Percentiles rank a stretch among this genome's conserved stretches.
Evolutionary conservation across 2,329 filamentous ascomycete genomes (phyloP).

Genomic region (Arachnomyces sp.): DNA sequence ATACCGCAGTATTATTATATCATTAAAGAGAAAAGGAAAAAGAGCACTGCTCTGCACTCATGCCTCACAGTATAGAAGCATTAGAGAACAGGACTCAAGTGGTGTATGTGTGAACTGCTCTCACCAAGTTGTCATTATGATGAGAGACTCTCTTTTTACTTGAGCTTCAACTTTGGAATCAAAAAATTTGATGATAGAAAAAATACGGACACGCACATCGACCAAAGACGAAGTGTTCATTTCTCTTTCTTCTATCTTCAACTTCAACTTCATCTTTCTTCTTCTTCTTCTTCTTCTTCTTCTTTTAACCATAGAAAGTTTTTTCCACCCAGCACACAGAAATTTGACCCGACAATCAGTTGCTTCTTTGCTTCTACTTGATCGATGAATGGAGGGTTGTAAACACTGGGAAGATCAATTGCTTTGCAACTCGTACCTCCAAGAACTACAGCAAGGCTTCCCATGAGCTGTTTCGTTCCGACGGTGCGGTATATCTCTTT

Average conservation of each 20-base stretch:
- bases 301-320: slow-evolving; percentile 20
- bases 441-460: slow-evolving; percentile 42
- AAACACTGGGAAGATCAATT: slow-evolving; percentile 44
- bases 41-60: slow-evolving; percentile 11
- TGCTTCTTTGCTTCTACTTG: slow-evolving; percentile 18
- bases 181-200: neutral
- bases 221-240: neutral
- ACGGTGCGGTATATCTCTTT: slow-evolving; percentile 37
- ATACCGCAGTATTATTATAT: slow-evolving; percentile 4
- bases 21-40: slow-evolving; percentile 10
- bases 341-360: slow-evolving; percentile 52
- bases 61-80: slow-evolving; percentile 9
- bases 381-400: slow-evolving; percentile 50
- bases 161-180: slow-evolving; percentile 1
- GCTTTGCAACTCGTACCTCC: slow-evolving; percentile 34
- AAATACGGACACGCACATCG: neutral
- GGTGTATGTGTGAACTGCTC: neutral
- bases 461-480: slow-evolving; percentile 41
- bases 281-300: slow-evolving; percentile 16
- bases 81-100: neutral
- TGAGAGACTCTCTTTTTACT: neutral
- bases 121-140: slow-evolving; percentile 3
- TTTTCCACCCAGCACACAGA: slow-evolving; percentile 41
- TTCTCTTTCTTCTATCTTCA: too few relatives aligned
- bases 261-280: slow-evolving; percentile 8